phyloP scores from a whole-genome alignment of 2,329 filamentous ascomycete genomes.

The Trichophaea hybrida region DNA sequence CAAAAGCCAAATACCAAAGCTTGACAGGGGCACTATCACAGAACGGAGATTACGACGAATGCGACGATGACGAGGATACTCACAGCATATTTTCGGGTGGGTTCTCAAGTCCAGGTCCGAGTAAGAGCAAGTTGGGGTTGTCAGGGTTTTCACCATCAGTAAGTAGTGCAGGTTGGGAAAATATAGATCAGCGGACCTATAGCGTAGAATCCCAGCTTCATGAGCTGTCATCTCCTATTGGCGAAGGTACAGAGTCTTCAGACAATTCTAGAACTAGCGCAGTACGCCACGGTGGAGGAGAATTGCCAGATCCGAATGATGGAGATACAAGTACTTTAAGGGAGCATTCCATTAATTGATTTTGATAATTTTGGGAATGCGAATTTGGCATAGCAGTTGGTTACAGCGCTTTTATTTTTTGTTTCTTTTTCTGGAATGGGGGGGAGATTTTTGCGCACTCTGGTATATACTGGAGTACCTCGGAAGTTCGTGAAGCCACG shows the following conservation, averaged over 20 bases:
- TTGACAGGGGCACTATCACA: slow-evolving; percentile 20
- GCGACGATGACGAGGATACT: slow-evolving; percentile 20
- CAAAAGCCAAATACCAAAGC: slow-evolving; percentile 19
- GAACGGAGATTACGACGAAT: neutral
- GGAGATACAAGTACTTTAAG: neutral
- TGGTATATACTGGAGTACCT: too few relatives aligned
- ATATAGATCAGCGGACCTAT: neutral
- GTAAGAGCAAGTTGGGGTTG: neutral
- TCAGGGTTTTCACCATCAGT: neutral
- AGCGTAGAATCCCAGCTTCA: too few relatives aligned
- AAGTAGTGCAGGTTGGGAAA: neutral
- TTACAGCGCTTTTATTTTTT: neutral
- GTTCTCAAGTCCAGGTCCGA: slow-evolving; percentile 15
- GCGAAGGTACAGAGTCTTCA: neutral
- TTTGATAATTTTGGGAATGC: neutral
- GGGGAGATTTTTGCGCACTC: neutral
- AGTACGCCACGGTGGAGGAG: neutral
- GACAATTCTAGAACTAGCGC: neutral
- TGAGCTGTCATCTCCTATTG: neutral
- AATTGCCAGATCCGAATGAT: neutral
- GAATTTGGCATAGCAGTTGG: neutral
- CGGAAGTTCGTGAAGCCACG: too few relatives aligned
- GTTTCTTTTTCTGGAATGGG: neutral
- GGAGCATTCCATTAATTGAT: neutral
- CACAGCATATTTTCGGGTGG: slow-evolving; percentile 24